Percentiles rank a stretch among this genome's conserved stretches.
Conservation (phyloP, 2,329 filamentous ascomycete species). For the Aspergillus udagawae region DNA sequence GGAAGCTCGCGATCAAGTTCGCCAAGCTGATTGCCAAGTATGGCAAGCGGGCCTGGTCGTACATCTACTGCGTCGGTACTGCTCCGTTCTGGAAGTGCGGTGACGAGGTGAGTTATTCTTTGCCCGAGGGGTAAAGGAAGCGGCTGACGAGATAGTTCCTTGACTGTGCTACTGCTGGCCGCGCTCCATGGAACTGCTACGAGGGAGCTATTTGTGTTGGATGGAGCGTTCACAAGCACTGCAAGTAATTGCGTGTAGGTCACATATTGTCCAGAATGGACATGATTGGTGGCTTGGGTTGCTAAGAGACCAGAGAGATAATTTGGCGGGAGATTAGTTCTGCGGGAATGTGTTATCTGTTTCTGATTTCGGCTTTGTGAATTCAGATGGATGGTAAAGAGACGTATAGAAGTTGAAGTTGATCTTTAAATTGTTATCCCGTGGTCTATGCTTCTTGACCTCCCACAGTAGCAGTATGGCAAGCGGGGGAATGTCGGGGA, state of each 20-base stretch:
- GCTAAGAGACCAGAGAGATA: no score
- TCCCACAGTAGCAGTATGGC: background rate
- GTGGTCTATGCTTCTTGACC: background rate
- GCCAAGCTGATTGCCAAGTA: slow-evolving; percentile 2
- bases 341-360: no score
- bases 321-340: no score
- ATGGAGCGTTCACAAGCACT: background rate
- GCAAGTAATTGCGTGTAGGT: background rate
- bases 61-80: background rate
- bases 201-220: background rate
- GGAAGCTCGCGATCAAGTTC: background rate
- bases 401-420: background rate
- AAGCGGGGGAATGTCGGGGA: background rate
- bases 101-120: background rate
- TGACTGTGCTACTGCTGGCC: background rate
- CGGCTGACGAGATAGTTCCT: slow-evolving; percentile 2
- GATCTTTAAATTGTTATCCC: background rate
- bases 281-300: background rate
- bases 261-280: background rate
- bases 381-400: no score
- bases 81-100: slow-evolving; percentile 2
- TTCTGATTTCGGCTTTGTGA: no score
- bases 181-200: background rate
- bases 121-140: no score
- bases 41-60: background rate